phyloP scores from a whole-genome alignment of 2,329 filamentous ascomycete genomes.

The Fusarium falciforme region DNA sequence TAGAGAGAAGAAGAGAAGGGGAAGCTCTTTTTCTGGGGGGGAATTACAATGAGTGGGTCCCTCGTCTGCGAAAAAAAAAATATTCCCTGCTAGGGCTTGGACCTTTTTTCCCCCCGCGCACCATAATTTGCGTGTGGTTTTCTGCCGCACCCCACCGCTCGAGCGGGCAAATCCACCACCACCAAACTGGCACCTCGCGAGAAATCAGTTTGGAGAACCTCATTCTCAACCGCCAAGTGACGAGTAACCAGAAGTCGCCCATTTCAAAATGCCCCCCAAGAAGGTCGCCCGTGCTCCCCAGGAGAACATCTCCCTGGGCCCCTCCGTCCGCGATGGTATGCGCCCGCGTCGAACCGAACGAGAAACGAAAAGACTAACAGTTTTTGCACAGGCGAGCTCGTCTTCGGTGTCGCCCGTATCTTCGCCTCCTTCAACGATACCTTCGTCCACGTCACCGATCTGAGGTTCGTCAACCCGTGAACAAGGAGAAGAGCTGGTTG shows the following conservation, averaged over 20 bases:
- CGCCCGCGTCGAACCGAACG: constrained; percentile 8
- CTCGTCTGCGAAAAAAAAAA: constrained; percentile 21
- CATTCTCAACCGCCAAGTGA: constrained; percentile 51
- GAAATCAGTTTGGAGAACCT: constrained; percentile 43
- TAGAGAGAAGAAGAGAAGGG: constrained; percentile 12
- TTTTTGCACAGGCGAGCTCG: constrained; percentile 79
- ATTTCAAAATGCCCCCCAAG: constrained; percentile 89
- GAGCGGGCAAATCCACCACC: constrained; percentile 39
- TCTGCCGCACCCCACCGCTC: constrained; percentile 55
- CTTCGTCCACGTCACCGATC: constrained; percentile 99
- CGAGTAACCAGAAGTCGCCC: constrained; percentile 50
- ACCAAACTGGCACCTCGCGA: constrained; percentile 43
- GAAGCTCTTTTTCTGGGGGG: constrained; percentile 29
- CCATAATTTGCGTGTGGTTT: constrained; percentile 38
- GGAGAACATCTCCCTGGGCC: constrained; percentile 99
- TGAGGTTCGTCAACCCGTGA: constrained; percentile 72
- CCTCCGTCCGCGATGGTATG: constrained; percentile 94
- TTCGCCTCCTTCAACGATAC: constrained; percentile 93
- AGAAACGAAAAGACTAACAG: constrained; percentile 24
- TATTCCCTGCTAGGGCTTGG: constrained; percentile 46
- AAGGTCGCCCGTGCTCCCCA: constrained; percentile 84
- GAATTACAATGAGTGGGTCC: constrained; percentile 12
- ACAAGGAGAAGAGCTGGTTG: constrained; percentile 20
- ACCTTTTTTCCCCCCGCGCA: constrained; percentile 23
- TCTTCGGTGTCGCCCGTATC: constrained; percentile 98